Conservation (phyloP, 1,139 yeast species). For the Pichia kudriavzevii region DNA sequence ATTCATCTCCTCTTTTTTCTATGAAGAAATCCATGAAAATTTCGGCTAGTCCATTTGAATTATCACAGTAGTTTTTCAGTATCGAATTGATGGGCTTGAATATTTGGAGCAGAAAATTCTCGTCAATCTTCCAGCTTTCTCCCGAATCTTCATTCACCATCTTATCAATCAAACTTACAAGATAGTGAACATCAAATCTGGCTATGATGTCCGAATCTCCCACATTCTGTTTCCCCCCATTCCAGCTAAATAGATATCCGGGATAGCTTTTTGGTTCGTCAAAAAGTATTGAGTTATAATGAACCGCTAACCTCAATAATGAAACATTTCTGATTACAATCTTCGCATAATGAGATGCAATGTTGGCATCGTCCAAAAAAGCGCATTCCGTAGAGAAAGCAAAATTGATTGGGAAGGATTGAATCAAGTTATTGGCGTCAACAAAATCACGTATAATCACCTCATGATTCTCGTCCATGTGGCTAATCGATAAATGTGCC, state of each 20-base stretch:
- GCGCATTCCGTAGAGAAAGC: conserved; percentile 18
- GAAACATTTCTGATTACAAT: conserved; percentile 15
- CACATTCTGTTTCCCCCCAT: conserved; percentile 9
- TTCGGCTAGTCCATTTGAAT: conserved; percentile 10
- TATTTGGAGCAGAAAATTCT: conserved; percentile 20
- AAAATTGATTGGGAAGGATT: conserved; percentile 24
- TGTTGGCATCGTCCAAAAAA: conserved; percentile 15
- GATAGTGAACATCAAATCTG: conserved; percentile 21
- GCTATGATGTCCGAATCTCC: conserved; percentile 13
- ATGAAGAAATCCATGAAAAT: conserved; percentile 15
- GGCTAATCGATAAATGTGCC: conserved; percentile 12
- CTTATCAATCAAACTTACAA: conserved; percentile 16
- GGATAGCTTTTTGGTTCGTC: conserved; percentile 7
- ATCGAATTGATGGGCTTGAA: conserved; percentile 22
- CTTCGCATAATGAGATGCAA: conserved; percentile 13
- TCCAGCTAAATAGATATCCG: conserved; percentile 18
- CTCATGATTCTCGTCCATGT: conserved; percentile 4
- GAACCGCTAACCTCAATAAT: conserved; percentile 12
- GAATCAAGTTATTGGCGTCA: conserved; percentile 19
- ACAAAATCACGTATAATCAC: conserved; percentile 19
- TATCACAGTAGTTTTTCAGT: conserved; percentile 16
- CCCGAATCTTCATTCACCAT: conserved; percentile 20
- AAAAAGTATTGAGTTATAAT: conserved; percentile 10
- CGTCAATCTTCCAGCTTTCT: conserved; percentile 20
- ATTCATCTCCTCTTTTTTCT: conserved; percentile 11